Conservation (phyloP, 2,329 filamentous ascomycete genomes). For the Plectosphaerella sp. region DNA sequence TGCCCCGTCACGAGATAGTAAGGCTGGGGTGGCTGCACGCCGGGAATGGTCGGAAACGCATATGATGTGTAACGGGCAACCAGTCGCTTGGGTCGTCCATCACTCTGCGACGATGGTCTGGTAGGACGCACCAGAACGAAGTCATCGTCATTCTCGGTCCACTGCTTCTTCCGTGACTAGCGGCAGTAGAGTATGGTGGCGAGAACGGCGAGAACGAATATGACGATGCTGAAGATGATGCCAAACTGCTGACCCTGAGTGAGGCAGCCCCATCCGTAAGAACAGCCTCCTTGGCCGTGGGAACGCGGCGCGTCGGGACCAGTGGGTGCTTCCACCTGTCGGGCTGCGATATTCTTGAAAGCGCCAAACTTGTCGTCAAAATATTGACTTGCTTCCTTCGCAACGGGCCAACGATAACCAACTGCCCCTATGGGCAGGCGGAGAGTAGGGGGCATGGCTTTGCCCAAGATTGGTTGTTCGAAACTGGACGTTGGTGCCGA, state of each 20-base stretch:
- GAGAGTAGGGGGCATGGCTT: too few relatives aligned
- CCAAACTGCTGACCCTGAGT: slow-evolving; percentile 29
- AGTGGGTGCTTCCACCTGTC: not conserved
- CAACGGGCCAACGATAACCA: too few relatives aligned
- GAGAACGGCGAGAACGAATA: slow-evolving; percentile 20
- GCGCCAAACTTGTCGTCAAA: too few relatives aligned
- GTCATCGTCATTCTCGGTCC: slow-evolving; percentile 1
- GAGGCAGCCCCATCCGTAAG: slow-evolving; percentile 33
- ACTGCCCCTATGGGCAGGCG: too few relatives aligned
- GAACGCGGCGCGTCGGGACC: not conserved
- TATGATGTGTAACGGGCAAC: not conserved
- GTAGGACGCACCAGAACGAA: not conserved
- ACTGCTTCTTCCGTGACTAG: slow-evolving; percentile 4
- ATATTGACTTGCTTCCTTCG: too few relatives aligned
- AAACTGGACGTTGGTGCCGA: too few relatives aligned
- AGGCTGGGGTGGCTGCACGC: not conserved
- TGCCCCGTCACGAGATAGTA: not conserved
- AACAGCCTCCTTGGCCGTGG: slow-evolving; percentile 13
- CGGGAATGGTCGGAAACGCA: not conserved
- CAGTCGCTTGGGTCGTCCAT: not conserved
- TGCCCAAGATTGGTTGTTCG: too few relatives aligned
- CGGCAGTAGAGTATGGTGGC: slow-evolving; percentile 27
- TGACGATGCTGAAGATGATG: slow-evolving; percentile 29
- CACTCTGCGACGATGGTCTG: not conserved
- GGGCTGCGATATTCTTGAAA: not conserved